Base-by-base conservation (phyloP, 1,284 basidiomycete genomes). In the Phylloboletellus chloephorus region DNA sequence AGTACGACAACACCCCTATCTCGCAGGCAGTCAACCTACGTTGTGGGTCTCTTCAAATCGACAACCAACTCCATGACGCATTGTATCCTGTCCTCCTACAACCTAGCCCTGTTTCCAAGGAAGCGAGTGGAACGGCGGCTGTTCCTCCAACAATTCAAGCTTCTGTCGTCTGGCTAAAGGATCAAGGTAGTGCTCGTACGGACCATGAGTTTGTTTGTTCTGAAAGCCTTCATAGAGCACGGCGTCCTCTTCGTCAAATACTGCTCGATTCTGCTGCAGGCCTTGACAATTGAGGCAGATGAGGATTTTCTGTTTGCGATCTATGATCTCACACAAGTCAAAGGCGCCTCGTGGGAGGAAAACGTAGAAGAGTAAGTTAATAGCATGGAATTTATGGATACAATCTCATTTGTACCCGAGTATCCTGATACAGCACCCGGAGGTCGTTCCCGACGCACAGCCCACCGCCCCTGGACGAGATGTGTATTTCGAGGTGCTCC, bases 241-340 rank as follows among this genome's bases (percentile, higher is more conserved):
- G 96, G 96, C 13, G 96, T 98, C 12, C 68, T 88, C 28, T 98
- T 97, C 63, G 76, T 99, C 68, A 98, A 98, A 68, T 98, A 98
- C 58, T 96, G 91, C 36, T 95, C 93, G 2, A 78, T 98, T 32
- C 67, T 99, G 19, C 68, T 99, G 17, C 96, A 99, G 60, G 91
- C 95, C 11, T 74, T 98, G 65, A 96, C 93, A 0, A 79, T 98
- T 22, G 94, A 98, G 63, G 76, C 91, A 22, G 96, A 99, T 62
- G 97, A 99, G 65, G 96, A 98, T 66, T 87, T 99, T 52, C 63
- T 98, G 38, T 97, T 93, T 56, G 83, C 94, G 0, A 66, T 98
- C 19, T 85, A 94, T 58, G 94, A 98, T 56, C 81, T 99, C 47
- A 82, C 83, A 2, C 92, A 95, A 57, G 82, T 97, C 58, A 82